Base-by-base conservation (phyloP, 2,329 filamentous ascomycete species). In the Clarireedia homoeocarpa region DNA sequence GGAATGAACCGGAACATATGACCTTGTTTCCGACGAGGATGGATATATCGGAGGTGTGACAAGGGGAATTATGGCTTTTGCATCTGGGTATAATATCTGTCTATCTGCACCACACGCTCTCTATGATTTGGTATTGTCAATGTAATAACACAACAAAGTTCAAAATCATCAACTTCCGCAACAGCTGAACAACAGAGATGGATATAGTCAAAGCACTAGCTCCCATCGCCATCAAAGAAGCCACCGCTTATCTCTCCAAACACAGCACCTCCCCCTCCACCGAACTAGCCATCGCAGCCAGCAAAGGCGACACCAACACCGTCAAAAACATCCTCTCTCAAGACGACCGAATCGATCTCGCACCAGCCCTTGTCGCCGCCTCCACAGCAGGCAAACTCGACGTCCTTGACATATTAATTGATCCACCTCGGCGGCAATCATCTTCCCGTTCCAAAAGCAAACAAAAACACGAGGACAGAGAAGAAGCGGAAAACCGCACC, bases 321-420 rank as follows among this genome's bases (percentile, higher is more conserved):
- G 46, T 62, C 1, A 42, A 54, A 26, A 30, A 12, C 9, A 26
- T 59, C 6, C 50, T 63, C 12, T 50, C 54, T 1, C 57, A 59
- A 42, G 51, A 58, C 24, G 53, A 58, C 5, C 34, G 34, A 1
- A 40, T 59, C 26, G 51, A 63, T 51, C 55, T 61, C 3, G 56
- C 44, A 7, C 61, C 60, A 3, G 61, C 60, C 6, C 56, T 63
- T 4, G 56, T 63, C 5, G 57, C 54, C 5, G 60, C 61, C 12
- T 44, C 60, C 2, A 42, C 51, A 20, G 52, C 52, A 10, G 61
- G 61, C 1, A 51, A 58, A 42, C 30, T 63, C 10, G 55, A 57
- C 5, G 27, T 53, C 30, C 40, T 63, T 15, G 59, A 63, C 17
- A 56, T 63, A 20, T 40, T 63, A 1, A 53, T 63, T 2, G 49